phyloP scores from a whole-genome alignment of 768 basidiomycete genomes.

The Phaffia australis region DNA sequence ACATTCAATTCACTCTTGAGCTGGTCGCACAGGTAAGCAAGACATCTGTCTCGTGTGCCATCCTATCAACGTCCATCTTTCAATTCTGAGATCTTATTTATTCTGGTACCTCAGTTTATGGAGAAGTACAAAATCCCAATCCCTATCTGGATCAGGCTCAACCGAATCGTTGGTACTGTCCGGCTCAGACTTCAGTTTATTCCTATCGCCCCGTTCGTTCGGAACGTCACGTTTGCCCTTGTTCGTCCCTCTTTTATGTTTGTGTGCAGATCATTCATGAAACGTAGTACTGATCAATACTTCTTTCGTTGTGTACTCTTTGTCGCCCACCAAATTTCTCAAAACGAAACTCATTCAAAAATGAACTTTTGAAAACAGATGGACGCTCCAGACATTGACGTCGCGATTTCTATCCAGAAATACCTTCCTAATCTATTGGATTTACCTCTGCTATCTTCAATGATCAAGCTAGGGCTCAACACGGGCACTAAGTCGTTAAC shows the following conservation, averaged over 20 bases:
- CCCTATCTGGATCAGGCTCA: constrained; percentile 60
- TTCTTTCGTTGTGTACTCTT: background rate
- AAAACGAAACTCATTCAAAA: too few relatives aligned
- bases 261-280: background rate
- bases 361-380: constrained; percentile 37
- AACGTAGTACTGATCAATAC: background rate
- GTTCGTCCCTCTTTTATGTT: background rate
- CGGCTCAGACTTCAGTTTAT: constrained; percentile 61
- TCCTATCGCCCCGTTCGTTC: constrained; percentile 54
- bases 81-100: too few relatives aligned
- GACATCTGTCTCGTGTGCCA: background rate
- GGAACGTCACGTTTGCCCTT: constrained; percentile 51
- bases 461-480: constrained; percentile 58
- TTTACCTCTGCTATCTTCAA: constrained; percentile 56
- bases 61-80: background rate
- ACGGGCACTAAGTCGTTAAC: constrained; percentile 50
- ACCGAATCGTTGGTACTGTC: constrained; percentile 52
- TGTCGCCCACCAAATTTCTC: too few relatives aligned
- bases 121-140: constrained; percentile 46
- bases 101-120: constrained; percentile 27
- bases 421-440: constrained; percentile 56
- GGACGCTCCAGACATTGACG: constrained; percentile 56
- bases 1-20: constrained; percentile 57
- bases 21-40: constrained; percentile 48
- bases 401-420: constrained; percentile 42